Percentiles rank a stretch among this genome's conserved stretches.
Evolutionary conservation across 2,329 filamentous ascomycete genomes (phyloP).

Genomic region (Hypoxylon sp.): DNA sequence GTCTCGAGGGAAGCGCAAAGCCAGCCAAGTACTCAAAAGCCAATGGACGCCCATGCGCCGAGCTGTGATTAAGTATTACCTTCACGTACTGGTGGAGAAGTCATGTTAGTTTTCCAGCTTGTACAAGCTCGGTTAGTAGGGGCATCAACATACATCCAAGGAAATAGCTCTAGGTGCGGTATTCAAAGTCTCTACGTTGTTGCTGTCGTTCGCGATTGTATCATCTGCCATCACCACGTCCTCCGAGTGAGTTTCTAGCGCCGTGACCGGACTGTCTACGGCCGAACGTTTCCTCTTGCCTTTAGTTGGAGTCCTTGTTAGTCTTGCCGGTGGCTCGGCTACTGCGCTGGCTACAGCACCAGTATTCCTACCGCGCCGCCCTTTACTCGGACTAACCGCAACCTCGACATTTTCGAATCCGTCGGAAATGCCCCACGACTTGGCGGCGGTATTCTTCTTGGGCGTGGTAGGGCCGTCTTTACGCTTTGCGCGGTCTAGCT

Average conservation of each 20-base stretch:
- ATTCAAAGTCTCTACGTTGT: conserved; percentile 27
- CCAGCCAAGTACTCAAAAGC: conserved; percentile 76
- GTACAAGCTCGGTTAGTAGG: not conserved
- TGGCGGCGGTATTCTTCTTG: conserved; percentile 67
- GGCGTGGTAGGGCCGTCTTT: conserved; percentile 67
- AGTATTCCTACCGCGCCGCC: conserved; percentile 57
- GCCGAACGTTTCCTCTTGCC: conserved; percentile 76
- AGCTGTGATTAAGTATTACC: conserved; percentile 72
- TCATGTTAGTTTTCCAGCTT: conserved; percentile 46
- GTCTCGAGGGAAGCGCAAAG: conserved; percentile 74
- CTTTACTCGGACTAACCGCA: conserved; percentile 65
- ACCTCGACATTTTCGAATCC: conserved; percentile 80
- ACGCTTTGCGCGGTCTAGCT: conserved; percentile 59
- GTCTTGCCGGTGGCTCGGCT: conserved; percentile 55
- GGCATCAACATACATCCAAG: conserved; percentile 58
- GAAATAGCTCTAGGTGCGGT: conserved; percentile 46
- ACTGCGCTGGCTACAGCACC: conserved; percentile 60
- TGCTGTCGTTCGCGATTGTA: conserved; percentile 32
- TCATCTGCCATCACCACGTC: conserved; percentile 55
- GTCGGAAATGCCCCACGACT: conserved; percentile 72
- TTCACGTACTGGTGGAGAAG: conserved; percentile 66
- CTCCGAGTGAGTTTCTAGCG: conserved; percentile 66
- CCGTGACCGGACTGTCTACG: conserved; percentile 74
- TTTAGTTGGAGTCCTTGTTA: conserved; percentile 69
- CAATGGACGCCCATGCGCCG: conserved; percentile 66